Percentiles rank a stretch among this genome's conserved stretches.
Evolutionary conservation across 2,329 filamentous ascomycete species (phyloP).

Genomic region (Beauveria sp.): DNA sequence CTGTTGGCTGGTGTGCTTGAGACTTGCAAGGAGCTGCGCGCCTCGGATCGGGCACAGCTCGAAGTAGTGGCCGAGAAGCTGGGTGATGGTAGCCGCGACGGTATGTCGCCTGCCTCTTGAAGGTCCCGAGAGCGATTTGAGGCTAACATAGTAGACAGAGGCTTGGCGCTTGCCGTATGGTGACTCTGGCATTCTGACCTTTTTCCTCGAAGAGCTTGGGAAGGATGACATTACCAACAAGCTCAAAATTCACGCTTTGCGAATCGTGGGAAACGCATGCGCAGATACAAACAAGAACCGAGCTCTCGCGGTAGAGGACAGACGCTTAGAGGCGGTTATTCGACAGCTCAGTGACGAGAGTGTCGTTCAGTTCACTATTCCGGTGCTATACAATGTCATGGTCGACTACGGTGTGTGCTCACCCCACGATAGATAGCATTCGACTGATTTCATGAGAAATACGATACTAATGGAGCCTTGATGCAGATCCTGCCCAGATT

Average conservation of each 20-base stretch:
- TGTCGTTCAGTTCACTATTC: constrained; percentile 45
- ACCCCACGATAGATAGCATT: too few relatives aligned
- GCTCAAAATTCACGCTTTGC: constrained; percentile 47
- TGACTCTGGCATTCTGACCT: constrained; percentile 48
- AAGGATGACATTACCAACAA: constrained; percentile 29
- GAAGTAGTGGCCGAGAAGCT: constrained; percentile 42
- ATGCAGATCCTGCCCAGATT: constrained; percentile 47
- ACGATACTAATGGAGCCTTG: not conserved
- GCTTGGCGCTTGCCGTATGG: constrained; percentile 50
- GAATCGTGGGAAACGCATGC: constrained; percentile 54
- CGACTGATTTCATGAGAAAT: not conserved
- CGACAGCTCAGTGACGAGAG: constrained; percentile 38
- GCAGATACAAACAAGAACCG: constrained; percentile 58
- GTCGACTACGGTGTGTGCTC: constrained; percentile 52
- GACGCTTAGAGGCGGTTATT: constrained; percentile 40
- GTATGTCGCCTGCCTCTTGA: constrained; percentile 28
- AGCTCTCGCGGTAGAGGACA: constrained; percentile 42
- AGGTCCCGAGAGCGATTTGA: not conserved
- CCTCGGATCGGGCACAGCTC: constrained; percentile 32
- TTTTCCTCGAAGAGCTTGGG: constrained; percentile 43
- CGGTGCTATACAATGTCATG: constrained; percentile 55
- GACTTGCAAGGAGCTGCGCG: constrained; percentile 32
- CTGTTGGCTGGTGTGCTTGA: constrained; percentile 31
- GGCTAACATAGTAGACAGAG: constrained; percentile 26
- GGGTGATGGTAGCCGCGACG: constrained; percentile 47